Conservation (phyloP, 495 filamentous ascomycete species). For the Neurospora tetraspora region DNA sequence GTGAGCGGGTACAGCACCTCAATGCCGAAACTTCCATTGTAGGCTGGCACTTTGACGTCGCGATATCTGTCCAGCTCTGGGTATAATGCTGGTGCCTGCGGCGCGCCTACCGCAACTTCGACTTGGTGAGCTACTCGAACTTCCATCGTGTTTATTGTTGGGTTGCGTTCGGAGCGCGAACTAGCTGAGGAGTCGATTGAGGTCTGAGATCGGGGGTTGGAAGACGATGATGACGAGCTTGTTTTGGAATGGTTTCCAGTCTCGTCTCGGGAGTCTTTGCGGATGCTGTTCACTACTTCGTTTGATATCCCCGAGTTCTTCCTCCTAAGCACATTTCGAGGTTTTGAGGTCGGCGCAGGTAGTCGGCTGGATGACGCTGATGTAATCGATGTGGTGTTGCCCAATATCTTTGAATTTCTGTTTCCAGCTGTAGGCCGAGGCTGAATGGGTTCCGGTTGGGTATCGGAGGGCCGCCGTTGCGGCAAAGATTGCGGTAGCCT, state of each 20-base stretch:
- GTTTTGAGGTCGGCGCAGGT: slow-evolving; percentile 14
- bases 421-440: slow-evolving; percentile 16
- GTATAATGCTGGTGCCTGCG: slow-evolving; percentile 33
- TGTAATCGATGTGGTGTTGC: slow-evolving; percentile 1
- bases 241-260: slow-evolving; percentile 15
- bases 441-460: slow-evolving; percentile 18
- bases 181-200: slow-evolving; percentile 17
- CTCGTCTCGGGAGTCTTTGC: slow-evolving; percentile 21
- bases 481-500: slow-evolving; percentile 26
- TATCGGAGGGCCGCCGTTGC: slow-evolving; percentile 16
- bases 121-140: slow-evolving; percentile 24
- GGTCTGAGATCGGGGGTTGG: slow-evolving; percentile 23
- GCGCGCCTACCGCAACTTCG: slow-evolving; percentile 20
- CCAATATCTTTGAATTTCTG: slow-evolving; percentile 8
- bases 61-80: slow-evolving; percentile 48
- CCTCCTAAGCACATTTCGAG: slow-evolving; percentile 33
- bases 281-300: slow-evolving; percentile 18
- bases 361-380: slow-evolving; percentile 10
- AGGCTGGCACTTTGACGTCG: slow-evolving; percentile 19
- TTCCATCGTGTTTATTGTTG: slow-evolving; percentile 31
- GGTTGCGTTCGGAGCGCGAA: slow-evolving; percentile 25
- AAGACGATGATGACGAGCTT: slow-evolving; percentile 26
- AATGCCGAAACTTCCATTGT: slow-evolving; percentile 17
- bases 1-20: slow-evolving; percentile 36
- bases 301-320: slow-evolving; percentile 38